phyloP scores from a whole-genome alignment of 805 yeast genomes.

The Myxozyma monticola region DNA sequence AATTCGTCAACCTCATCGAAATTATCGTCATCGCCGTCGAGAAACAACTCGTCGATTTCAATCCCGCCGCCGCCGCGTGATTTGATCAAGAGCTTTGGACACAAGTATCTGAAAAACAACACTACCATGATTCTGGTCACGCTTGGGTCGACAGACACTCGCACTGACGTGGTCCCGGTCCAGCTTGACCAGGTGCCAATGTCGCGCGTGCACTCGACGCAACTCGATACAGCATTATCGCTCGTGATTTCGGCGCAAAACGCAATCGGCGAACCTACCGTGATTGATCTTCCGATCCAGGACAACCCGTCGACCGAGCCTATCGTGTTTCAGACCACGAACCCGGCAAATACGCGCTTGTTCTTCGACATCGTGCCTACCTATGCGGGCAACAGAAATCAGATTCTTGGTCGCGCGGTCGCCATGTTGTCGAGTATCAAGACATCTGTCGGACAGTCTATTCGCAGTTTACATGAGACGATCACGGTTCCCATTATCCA shows the following conservation, averaged over 20 bases:
- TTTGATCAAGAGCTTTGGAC: constrained; percentile 84
- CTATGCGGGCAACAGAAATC: constrained; percentile 46
- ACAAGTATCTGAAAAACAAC: constrained; percentile 59
- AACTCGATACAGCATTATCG: constrained; percentile 83
- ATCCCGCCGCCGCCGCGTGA: constrained; percentile 33
- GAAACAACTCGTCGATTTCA: constrained; percentile 35
- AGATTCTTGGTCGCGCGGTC: constrained; percentile 79
- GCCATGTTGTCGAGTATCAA: constrained; percentile 63
- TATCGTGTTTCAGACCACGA: constrained; percentile 62
- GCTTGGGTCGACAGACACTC: constrained; percentile 79
- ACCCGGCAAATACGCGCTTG: constrained; percentile 50
- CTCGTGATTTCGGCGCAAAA: constrained; percentile 56
- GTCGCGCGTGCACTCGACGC: constrained; percentile 74
- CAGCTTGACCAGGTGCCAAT: constrained; percentile 72
- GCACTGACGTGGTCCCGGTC: constrained; percentile 60
- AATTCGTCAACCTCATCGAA: constrained; percentile 15
- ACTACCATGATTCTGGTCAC: constrained; percentile 79
- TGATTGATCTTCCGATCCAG: constrained; percentile 82
- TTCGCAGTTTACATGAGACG: constrained; percentile 64
- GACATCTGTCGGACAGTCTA: constrained; percentile 66
- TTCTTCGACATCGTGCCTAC: constrained; percentile 90
- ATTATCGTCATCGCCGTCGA: constrained; percentile 24
- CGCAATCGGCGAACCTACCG: constrained; percentile 53
- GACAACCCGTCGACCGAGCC: constrained; percentile 62
- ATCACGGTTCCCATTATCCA: constrained; percentile 77